phyloP scores from a whole-genome alignment of 345 rosid genomes.

The Corymbia maculata region DNA sequence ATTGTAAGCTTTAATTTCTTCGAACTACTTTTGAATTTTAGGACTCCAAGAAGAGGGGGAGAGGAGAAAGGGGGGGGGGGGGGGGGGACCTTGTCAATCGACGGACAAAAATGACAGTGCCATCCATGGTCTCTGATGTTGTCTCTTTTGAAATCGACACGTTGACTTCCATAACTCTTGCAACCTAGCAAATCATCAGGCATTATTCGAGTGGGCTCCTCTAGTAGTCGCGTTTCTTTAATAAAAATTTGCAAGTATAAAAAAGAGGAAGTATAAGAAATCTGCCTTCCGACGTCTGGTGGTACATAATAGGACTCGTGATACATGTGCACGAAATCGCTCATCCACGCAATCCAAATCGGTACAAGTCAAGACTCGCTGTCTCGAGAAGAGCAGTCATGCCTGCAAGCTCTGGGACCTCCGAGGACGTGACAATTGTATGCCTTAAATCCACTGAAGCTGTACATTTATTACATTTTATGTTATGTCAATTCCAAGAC shows the following conservation, averaged over 20 bases:
- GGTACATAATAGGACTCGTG: neutral
- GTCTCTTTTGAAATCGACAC: no score
- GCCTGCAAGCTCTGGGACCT: neutral
- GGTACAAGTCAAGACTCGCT: neutral
- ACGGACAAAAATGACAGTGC: no score
- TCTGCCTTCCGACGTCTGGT: neutral
- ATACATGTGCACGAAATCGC: neutral
- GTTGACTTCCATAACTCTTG: no score
- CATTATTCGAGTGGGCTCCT: no score
- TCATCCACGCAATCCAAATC: neutral
- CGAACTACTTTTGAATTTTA: no score
- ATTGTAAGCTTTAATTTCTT: no score
- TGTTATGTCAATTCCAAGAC: neutral
- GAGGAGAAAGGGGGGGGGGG: no score
- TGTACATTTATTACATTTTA: neutral
- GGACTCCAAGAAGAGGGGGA: no score
- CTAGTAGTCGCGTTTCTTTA: neutral
- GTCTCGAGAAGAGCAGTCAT: neutral
- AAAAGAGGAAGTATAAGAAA: neutral
- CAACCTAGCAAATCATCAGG: no score
- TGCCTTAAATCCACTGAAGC: neutral
- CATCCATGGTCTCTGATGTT: no score
- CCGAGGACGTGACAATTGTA: neutral
- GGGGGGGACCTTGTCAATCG: no score
- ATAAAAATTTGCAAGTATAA: neutral